A percentile compares a stretch with the other conserved stretches of the same genome.
These are phyloP conservation scores for Aspergillus affinis DNA, from an alignment of 495 filamentous ascomycete genomes.

Conservation along the genomic window DNA sequence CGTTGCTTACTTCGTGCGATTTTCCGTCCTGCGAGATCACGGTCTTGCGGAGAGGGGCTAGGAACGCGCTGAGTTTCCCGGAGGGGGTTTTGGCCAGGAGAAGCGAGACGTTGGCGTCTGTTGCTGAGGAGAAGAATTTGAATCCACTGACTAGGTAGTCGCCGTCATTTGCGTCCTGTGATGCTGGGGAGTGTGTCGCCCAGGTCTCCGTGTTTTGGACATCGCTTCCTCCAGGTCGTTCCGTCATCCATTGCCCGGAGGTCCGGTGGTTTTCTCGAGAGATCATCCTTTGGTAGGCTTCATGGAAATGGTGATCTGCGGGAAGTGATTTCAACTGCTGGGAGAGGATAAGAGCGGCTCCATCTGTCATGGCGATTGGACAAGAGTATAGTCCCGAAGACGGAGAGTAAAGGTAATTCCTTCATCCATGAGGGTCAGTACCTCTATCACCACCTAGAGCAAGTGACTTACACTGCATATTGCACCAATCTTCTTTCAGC, in stretches of 20 bases:
- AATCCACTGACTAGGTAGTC: slow-evolving; percentile 59
- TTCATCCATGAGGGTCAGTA: slow-evolving; percentile 48
- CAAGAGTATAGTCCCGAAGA: slow-evolving; percentile 64
- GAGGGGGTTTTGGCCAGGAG: slow-evolving; percentile 64
- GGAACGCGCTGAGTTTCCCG: slow-evolving; percentile 62
- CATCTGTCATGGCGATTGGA: slow-evolving; percentile 70
- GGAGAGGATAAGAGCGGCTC: slow-evolving; percentile 61
- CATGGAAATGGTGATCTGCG: slow-evolving; percentile 46
- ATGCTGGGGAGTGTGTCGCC: slow-evolving; percentile 42
- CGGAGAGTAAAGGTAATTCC: slow-evolving; percentile 64
- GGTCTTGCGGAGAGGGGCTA: slow-evolving; percentile 59
- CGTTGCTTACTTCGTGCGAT: slow-evolving; percentile 51
- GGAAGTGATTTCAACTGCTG: slow-evolving; percentile 42
- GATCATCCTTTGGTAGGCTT: slow-evolving; percentile 49
- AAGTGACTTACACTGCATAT: slow-evolving; percentile 30
- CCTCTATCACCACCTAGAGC: neutral
- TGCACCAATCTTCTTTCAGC: slow-evolving; percentile 41
- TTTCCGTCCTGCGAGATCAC: slow-evolving; percentile 26
- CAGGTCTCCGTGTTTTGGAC: slow-evolving; percentile 70
- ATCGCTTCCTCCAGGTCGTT: slow-evolving; percentile 72
- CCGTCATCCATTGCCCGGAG: slow-evolving; percentile 85
- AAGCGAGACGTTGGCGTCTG: slow-evolving; percentile 67
- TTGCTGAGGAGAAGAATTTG: slow-evolving; percentile 78
- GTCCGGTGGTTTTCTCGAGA: slow-evolving; percentile 70
- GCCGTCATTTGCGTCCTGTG: slow-evolving; percentile 23